These are phyloP conservation scores for Sinapis alba DNA, from an alignment of 441 rosid species.

Conservation along the genomic window DNA sequence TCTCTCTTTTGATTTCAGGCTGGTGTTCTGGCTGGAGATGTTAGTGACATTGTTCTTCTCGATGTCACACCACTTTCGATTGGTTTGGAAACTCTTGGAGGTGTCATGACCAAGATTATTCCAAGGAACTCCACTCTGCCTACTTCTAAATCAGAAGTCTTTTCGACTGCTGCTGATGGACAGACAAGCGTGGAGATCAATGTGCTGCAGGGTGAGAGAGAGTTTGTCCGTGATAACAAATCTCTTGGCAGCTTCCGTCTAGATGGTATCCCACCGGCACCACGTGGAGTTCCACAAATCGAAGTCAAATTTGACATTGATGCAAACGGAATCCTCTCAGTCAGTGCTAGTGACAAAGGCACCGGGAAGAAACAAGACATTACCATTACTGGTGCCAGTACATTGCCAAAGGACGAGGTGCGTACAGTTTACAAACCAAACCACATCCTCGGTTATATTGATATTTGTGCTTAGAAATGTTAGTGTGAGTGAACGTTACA, in stretches of 20 bases:
- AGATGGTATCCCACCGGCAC: constrained; percentile 92
- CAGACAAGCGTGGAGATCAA: constrained; percentile 97
- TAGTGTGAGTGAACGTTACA: constrained; percentile 30
- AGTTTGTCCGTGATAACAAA: constrained; percentile 90
- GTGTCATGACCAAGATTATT: constrained; percentile 96
- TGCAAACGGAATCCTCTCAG: constrained; percentile 93
- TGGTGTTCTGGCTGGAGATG: constrained; percentile 94
- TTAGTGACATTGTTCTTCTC: constrained; percentile 85
- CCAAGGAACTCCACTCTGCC: constrained; percentile 92
- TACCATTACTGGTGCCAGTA: constrained; percentile 98
- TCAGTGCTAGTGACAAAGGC: constrained; percentile 85
- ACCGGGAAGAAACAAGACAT: constrained; percentile 97
- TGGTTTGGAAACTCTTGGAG: constrained; percentile 94
- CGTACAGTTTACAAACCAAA: constrained; percentile 48
- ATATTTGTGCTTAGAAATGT: not conserved
- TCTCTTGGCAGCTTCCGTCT: constrained; percentile 93
- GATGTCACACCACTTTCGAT: constrained; percentile 89
- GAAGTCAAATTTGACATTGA: constrained; percentile 97
- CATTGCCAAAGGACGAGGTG: constrained; percentile 75
- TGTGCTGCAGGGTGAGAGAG: constrained; percentile 95
- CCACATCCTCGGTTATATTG: constrained; percentile 41
- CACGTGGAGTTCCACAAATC: constrained; percentile 87
- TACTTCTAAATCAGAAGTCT: constrained; percentile 94
- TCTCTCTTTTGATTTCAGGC: constrained; percentile 51
- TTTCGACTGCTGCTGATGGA: constrained; percentile 97